A percentile compares a stretch with the other conserved stretches of the same genome.
These are phyloP conservation scores for Bipolaris cookei DNA, from an alignment of 2,329 filamentous ascomycete species.

Conservation along the genomic window DNA sequence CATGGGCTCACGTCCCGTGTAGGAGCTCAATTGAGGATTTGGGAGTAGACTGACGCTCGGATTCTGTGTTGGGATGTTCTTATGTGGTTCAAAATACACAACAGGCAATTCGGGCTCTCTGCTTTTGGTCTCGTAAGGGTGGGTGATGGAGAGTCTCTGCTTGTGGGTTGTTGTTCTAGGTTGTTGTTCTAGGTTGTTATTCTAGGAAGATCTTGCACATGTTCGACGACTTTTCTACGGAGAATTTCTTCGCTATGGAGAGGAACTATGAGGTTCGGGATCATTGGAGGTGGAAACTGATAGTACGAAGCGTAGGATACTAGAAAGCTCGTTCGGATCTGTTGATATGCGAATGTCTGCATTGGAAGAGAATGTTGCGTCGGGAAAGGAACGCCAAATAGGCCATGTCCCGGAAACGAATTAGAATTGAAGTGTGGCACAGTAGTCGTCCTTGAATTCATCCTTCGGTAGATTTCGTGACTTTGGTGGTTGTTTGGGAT, in stretches of 20 bases:
- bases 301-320: slow-evolving; percentile 7
- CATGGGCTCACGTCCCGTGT: slow-evolving; percentile 4
- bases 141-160: slow-evolving; percentile 13
- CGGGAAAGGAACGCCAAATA: slow-evolving; percentile 13
- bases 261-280: background rate
- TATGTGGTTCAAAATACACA: background rate
- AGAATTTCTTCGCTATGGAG: slow-evolving; percentile 20
- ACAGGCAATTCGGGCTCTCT: slow-evolving; percentile 6
- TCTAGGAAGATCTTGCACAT: slow-evolving; percentile 17
- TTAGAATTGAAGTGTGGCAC: slow-evolving; percentile 1
- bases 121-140: slow-evolving; percentile 11
- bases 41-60: background rate
- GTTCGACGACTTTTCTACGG: slow-evolving; percentile 24
- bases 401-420: background rate
- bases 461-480: slow-evolving; percentile 26
- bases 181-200: too few relatives aligned
- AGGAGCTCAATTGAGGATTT: background rate
- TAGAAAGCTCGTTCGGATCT: background rate
- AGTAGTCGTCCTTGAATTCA: slow-evolving; percentile 15
- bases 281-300: background rate
- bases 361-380: slow-evolving; percentile 3
- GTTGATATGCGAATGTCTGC: slow-evolving; percentile 6
- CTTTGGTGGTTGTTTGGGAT: slow-evolving; percentile 23
- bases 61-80: background rate
- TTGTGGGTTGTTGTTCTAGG: slow-evolving; percentile 14